Evolutionary conservation across 2,329 filamentous ascomycete species (phyloP).

Genomic region (Dendrostoma leiphaemia): DNA sequence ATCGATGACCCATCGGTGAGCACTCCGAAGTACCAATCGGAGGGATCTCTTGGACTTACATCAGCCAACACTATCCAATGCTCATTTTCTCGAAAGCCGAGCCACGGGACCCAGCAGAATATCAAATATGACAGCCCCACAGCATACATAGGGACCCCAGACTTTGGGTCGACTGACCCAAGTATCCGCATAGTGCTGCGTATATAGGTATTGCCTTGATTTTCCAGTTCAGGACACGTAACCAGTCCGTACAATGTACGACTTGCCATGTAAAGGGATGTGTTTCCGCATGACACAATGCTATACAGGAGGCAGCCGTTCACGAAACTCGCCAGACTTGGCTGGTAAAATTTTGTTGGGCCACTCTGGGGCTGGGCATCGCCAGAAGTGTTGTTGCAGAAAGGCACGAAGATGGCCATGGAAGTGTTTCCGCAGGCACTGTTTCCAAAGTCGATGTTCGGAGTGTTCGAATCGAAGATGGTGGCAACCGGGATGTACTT

Average conservation of each 20-base stretch:
- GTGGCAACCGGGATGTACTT: not conserved
- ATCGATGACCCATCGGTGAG: not conserved
- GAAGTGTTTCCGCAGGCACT: not conserved
- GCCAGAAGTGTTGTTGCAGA: not conserved
- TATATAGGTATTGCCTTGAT: not conserved
- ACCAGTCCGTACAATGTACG: slow-evolving; percentile 10
- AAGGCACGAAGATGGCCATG: slow-evolving; percentile 1
- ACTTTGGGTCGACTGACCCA: slow-evolving; percentile 3
- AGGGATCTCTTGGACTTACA: not conserved
- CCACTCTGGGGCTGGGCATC: not conserved
- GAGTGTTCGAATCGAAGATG: not conserved
- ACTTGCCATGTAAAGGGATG: slow-evolving; percentile 11
- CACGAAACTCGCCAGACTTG: slow-evolving; percentile 3
- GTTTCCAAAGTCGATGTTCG: not conserved
- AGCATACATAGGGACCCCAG: slow-evolving; percentile 8
- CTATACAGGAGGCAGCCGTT: slow-evolving; percentile 11
- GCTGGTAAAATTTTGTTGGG: not conserved
- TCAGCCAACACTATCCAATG: not conserved
- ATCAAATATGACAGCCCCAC: slow-evolving; percentile 8
- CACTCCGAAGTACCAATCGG: too few relatives aligned
- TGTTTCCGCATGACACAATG: slow-evolving; percentile 9
- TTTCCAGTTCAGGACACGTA: not conserved
- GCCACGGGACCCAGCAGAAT: slow-evolving; percentile 10
- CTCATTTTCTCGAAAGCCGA: not conserved
- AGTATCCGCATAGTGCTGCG: not conserved